These are phyloP conservation scores for Trichoderma citrinoviride DNA, from an alignment of 2,329 filamentous ascomycete species.

Conservation along the genomic window DNA sequence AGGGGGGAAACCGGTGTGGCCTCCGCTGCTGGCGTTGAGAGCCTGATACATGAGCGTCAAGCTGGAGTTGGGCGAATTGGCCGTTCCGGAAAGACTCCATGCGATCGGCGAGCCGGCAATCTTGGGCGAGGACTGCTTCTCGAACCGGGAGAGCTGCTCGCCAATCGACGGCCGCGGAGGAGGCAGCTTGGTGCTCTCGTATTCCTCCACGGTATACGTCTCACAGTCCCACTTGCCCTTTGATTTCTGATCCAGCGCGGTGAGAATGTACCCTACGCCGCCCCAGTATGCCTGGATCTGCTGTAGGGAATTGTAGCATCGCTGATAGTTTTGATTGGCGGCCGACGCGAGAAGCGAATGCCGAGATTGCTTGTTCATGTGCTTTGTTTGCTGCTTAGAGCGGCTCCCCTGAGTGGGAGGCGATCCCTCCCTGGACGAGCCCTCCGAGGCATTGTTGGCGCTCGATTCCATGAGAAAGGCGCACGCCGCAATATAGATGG, in stretches of 20 bases:
- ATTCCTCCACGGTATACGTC: conserved; percentile 68
- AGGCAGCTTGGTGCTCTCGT: conserved; percentile 64
- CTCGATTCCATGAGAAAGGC: conserved; percentile 79
- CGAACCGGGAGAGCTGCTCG: conserved; percentile 44
- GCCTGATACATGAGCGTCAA: conserved; percentile 77
- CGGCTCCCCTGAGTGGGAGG: conserved; percentile 37
- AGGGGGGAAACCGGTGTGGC: conserved; percentile 4
- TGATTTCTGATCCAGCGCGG: conserved; percentile 80
- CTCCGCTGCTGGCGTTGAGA: conserved; percentile 20
- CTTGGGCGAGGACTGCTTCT: conserved; percentile 50
- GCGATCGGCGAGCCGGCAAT: conserved; percentile 57
- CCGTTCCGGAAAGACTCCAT: conserved; percentile 84
- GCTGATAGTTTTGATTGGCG: conserved; percentile 82
- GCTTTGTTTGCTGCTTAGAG: conserved; percentile 20
- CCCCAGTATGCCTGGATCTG: conserved; percentile 84
- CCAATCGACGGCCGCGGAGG: conserved; percentile 38
- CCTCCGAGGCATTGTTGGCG: conserved; percentile 64
- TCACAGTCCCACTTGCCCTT: conserved; percentile 81
- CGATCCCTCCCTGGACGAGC: conserved; percentile 54
- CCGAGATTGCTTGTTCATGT: conserved; percentile 48
- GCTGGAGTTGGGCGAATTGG: conserved; percentile 80
- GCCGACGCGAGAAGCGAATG: conserved; percentile 77
- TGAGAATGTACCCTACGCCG: conserved; percentile 82
- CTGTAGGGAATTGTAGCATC: conserved; percentile 79
- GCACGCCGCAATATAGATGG: conserved; percentile 87